Evolutionary conservation across 345 rosid species (phyloP).

Genomic region (Arabidopsis arenosa): DNA sequence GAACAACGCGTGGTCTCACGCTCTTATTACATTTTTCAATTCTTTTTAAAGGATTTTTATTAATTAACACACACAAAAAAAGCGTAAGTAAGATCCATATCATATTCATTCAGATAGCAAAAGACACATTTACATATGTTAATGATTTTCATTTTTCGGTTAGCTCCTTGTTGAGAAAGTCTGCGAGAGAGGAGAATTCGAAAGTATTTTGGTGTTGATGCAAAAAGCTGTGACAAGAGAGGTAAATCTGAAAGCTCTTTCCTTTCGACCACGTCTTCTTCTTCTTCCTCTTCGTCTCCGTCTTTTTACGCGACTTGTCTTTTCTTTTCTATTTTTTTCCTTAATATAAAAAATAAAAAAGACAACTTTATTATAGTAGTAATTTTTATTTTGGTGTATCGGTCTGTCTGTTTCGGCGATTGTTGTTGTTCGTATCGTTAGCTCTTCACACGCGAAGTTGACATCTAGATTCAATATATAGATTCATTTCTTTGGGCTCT

Average conservation of each 20-base stretch:
- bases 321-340: background rate
- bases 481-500: constrained; percentile 40
- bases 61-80: background rate
- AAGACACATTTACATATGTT: background rate
- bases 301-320: constrained; percentile 35
- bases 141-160: background rate
- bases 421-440: constrained; percentile 37
- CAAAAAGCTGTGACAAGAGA: constrained; percentile 17
- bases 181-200: constrained; percentile 21
- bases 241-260: constrained; percentile 40
- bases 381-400: background rate
- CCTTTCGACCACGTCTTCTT: constrained; percentile 29
- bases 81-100: constrained; percentile 40
- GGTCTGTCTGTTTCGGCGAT: constrained; percentile 31
- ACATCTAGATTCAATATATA: constrained; percentile 42
- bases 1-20: constrained; percentile 45
- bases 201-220: constrained; percentile 21
- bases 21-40: constrained; percentile 20
- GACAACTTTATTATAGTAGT: background rate
- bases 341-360: background rate
- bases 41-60: background rate
- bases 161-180: background rate
- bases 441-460: constrained; percentile 38
- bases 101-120: background rate
- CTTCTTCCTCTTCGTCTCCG: constrained; percentile 32